Evolutionary conservation across 192 early-diverging fungal species (phyloP), one percentile per base, ranked within the genome.

Genomic region (Geosiphon pyriformis): DNA sequence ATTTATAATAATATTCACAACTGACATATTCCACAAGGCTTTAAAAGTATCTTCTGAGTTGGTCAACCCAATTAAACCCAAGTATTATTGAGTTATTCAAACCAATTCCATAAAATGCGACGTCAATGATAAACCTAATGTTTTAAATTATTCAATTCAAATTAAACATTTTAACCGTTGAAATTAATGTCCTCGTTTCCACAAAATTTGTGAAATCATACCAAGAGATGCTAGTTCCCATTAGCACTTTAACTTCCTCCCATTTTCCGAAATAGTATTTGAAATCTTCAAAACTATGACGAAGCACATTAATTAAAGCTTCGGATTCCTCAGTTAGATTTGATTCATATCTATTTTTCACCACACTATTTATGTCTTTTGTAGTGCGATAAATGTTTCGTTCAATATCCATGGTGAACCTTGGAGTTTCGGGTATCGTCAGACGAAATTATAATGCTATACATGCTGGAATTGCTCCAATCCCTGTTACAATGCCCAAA

Each of bases 1-100:
- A 52, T 90, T 91, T 73, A 99, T 87, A 70, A 94, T 94, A 69
- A 95, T 84, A 82, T 90, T 94, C 61, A 95, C 96, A 68, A 94
- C 76, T 25, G 92, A 76, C 34, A 82, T 87, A 75, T 86, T 86
- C 80, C 80, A 87, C 59, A 88, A 78, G 30, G 85, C 75, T 55
- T 55, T 11, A 54, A 27, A 65, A 0, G 65, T 2, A 37, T 2
- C 66, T n/a, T 33, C 2, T 20, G 69, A 22, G 33, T 59, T 75
- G 33, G 67, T 37, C 62, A 83, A 91, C n/a, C 89, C 88, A 75
- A 92, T 92, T 35, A 88, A 87, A 46, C 71, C 72, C 20, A 93
- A 77, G 32, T n/a, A 93, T 80, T 32, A 85, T 78, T 22, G 85
- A 80, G 60, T 77, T 83, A 76, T 88, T 88, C 70, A 91, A 84